Conservation (phyloP, 768 basidiomycete species). For the Cystobasidium onofrii region DNA sequence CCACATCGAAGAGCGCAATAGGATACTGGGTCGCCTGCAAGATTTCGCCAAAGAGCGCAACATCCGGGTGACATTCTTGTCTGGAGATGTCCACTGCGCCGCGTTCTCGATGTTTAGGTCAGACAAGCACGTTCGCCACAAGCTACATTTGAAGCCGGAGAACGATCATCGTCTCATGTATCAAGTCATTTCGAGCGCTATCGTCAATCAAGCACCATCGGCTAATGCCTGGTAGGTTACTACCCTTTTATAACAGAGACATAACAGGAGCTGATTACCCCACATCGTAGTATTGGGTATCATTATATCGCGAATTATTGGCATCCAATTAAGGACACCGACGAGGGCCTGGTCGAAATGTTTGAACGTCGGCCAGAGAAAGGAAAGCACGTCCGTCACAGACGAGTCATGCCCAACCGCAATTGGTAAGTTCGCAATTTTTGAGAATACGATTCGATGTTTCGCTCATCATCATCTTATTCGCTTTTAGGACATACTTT, state of each 20-base stretch:
- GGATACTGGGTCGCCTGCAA: slow-evolving; percentile 12
- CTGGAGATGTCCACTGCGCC: slow-evolving; percentile 33
- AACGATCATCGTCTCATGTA: slow-evolving; percentile 34
- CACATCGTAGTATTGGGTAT: slow-evolving; percentile 9
- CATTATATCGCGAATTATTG: slow-evolving; percentile 32
- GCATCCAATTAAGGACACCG: slow-evolving; percentile 30
- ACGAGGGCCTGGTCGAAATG: slow-evolving; percentile 30
- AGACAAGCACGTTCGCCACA: slow-evolving; percentile 10
- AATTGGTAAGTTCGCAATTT: slow-evolving; percentile 1
- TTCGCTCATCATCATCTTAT: background rate
- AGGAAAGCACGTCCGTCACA: slow-evolving; percentile 30
- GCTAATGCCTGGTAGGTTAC: slow-evolving; percentile 29
- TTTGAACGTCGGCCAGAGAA: slow-evolving; percentile 33
- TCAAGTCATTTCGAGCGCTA: slow-evolving; percentile 30
- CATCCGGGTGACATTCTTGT: slow-evolving; percentile 29
- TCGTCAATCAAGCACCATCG: slow-evolving; percentile 33
- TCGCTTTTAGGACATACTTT: background rate
- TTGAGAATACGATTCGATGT: background rate
- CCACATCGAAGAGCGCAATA: slow-evolving; percentile 33
- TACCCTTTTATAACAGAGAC: background rate
- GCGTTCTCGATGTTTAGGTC: slow-evolving; percentile 30
- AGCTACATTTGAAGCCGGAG: background rate
- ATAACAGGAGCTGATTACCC: background rate
- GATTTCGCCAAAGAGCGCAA: slow-evolving; percentile 17
- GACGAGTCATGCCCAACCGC: slow-evolving; percentile 33